These are phyloP conservation scores for Monosporascus sp. DNA, from an alignment of 2,329 filamentous ascomycete species.

Conservation along the genomic window DNA sequence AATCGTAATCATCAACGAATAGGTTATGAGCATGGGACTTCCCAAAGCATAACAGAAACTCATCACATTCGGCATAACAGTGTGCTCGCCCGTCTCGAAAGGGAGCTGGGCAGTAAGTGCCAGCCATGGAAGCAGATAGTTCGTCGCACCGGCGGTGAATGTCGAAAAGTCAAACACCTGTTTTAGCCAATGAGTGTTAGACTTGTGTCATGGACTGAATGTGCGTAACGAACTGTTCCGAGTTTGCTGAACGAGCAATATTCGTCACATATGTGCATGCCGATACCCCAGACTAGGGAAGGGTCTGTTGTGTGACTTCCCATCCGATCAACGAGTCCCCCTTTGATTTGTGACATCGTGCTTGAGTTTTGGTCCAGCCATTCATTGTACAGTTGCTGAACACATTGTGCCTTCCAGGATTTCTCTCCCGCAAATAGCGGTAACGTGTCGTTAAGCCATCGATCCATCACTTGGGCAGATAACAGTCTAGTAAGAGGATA, in stretches of 20 bases:
- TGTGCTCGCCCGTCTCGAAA: slow-evolving; percentile 14
- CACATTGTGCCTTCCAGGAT: background rate
- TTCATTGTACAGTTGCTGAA: background rate
- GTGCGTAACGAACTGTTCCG: background rate
- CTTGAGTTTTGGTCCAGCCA: background rate
- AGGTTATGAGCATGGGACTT: slow-evolving; percentile 15
- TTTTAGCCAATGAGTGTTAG: background rate
- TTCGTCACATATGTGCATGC: background rate
- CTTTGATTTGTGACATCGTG: background rate
- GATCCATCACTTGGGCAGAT: background rate
- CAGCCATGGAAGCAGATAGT: slow-evolving; percentile 16
- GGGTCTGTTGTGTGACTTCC: background rate
- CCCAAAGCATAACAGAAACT: slow-evolving; percentile 15
- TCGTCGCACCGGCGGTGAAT: slow-evolving; percentile 10
- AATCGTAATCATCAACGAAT: slow-evolving; percentile 15
- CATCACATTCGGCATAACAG: slow-evolving; percentile 9
- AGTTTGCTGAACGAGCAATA: background rate
- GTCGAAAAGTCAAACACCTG: slow-evolving; percentile 11
- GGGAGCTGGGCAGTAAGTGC: slow-evolving; percentile 16
- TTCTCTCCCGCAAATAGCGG: background rate
- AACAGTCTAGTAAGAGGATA: too few relatives aligned
- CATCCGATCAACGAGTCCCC: background rate
- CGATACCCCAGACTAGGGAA: background rate
- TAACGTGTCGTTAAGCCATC: background rate
- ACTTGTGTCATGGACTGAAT: background rate